phyloP scores from a whole-genome alignment of 169 alveolate species.

The Cystoisospora suis region DNA sequence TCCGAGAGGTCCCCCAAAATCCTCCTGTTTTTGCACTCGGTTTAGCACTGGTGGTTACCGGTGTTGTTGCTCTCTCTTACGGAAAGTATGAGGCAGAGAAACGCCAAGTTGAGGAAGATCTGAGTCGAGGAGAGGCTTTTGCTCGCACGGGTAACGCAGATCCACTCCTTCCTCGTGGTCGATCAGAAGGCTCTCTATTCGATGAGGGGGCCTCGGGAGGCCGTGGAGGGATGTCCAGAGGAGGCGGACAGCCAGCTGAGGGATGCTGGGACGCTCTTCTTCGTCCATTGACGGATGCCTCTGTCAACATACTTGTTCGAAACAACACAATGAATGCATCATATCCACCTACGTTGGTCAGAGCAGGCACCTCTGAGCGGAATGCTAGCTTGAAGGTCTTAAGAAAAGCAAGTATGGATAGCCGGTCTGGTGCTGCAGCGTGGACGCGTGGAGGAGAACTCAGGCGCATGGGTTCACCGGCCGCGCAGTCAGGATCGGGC shows the following conservation, averaged over 20 bases:
- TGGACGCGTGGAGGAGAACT: too few species aligned
- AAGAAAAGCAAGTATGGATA: background rate
- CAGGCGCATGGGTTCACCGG: too few species aligned
- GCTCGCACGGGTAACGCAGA: background rate
- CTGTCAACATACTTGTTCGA: background rate
- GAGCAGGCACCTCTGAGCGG: background rate
- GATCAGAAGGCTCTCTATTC: background rate
- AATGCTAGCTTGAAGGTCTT: background rate
- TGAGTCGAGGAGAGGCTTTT: background rate
- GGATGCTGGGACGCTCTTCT: background rate
- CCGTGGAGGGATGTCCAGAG: too few species aligned
- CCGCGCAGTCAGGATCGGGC: too few species aligned
- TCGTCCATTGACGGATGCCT: background rate
- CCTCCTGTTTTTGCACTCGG: background rate
- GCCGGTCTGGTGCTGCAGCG: background rate
- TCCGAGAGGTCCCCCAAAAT: background rate
- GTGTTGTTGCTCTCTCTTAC: background rate
- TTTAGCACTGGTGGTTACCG: background rate
- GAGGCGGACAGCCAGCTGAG: background rate
- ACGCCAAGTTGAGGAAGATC: background rate
- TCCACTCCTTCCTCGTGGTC: background rate
- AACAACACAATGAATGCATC: background rate
- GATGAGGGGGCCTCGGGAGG: background rate
- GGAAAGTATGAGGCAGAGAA: background rate
- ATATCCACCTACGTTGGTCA: background rate